These are phyloP conservation scores for Claviceps spartinae DNA, from an alignment of 2,329 filamentous ascomycete species.

Conservation along the genomic window DNA sequence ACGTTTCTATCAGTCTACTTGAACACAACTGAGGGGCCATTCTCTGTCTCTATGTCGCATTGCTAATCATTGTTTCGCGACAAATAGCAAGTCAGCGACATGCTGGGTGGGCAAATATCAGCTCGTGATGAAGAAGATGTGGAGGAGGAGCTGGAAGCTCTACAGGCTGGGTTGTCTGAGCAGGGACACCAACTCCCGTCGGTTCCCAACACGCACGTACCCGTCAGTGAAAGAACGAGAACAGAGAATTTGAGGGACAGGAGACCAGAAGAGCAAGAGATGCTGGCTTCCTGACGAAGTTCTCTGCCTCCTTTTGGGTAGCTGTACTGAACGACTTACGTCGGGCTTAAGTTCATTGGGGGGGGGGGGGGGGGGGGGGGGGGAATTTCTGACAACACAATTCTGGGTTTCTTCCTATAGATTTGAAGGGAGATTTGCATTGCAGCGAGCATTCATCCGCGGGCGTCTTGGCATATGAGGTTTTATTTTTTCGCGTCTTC, in stretches of 20 bases:
- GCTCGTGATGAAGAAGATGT: conserved; percentile 96
- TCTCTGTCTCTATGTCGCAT: neutral
- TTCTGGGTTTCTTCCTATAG: conserved; percentile 1
- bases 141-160: conserved; percentile 78
- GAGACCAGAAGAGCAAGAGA: conserved; percentile 21
- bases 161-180: conserved; percentile 40
- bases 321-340: neutral
- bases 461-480: conserved; percentile 12
- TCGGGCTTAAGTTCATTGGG: neutral
- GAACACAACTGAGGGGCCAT: neutral
- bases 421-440: conserved; percentile 2
- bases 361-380: neutral
- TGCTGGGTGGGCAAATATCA: conserved; percentile 77
- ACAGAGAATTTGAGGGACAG: neutral
- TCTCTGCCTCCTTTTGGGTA: neutral
- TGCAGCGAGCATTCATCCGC: conserved; percentile 8
- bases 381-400: neutral
- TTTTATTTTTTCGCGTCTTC: neutral
- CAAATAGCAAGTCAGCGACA: conserved; percentile 73
- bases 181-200: conserved; percentile 15
- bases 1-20: conserved; percentile 10
- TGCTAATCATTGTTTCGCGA: neutral
- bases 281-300: conserved; percentile 22
- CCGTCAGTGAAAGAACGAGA: conserved; percentile 6
- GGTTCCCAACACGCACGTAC: conserved; percentile 21